Percentiles rank a stretch among this genome's conserved stretches.
phyloP scores from a whole-genome alignment of 441 rosid species.

The Aquilaria agallochum region DNA sequence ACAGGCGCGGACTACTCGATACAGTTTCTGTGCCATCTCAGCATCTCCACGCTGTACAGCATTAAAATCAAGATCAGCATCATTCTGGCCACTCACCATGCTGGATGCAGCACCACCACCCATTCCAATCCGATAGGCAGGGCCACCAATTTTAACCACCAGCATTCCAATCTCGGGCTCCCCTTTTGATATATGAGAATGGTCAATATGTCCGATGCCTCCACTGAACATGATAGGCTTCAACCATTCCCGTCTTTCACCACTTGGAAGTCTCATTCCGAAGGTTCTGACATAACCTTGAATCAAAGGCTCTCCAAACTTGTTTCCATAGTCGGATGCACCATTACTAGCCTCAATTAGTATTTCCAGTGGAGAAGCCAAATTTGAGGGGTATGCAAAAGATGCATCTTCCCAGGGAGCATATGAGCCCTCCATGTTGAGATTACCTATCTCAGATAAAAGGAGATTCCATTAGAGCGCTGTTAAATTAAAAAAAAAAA shows the following conservation, averaged over 20 bases:
- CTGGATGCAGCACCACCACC: conserved; percentile 98
- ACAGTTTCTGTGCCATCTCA: conserved; percentile 94
- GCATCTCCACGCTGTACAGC: conserved; percentile 99
- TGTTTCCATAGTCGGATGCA: conserved; percentile 95
- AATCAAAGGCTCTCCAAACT: conserved; percentile 94
- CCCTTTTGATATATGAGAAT: conserved; percentile 74
- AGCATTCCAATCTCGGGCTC: conserved; percentile 90
- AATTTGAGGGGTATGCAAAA: conserved; percentile 68
- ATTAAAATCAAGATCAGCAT: conserved; percentile 95
- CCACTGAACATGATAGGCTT: conserved; percentile 98
- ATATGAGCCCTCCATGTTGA: conserved; percentile 70
- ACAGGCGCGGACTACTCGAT: conserved; percentile 91
- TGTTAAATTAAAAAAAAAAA: too few species aligned
- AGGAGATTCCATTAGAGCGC: too few species aligned
- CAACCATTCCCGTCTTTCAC: conserved; percentile 95
- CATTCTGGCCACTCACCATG: conserved; percentile 97
- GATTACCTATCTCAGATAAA: conserved; percentile 63
- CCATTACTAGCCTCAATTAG: conserved; percentile 94
- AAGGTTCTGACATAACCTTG: conserved; percentile 88
- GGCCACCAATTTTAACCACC: conserved; percentile 97
- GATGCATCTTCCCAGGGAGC: conserved; percentile 94
- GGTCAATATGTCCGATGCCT: conserved; percentile 96
- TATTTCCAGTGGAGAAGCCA: conserved; percentile 93
- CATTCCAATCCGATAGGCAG: conserved; percentile 97
- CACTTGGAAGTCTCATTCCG: conserved; percentile 94